Evolutionary conservation across 1,284 basidiomycete species (phyloP).

Genomic region (Malassezia arunalokei): DNA sequence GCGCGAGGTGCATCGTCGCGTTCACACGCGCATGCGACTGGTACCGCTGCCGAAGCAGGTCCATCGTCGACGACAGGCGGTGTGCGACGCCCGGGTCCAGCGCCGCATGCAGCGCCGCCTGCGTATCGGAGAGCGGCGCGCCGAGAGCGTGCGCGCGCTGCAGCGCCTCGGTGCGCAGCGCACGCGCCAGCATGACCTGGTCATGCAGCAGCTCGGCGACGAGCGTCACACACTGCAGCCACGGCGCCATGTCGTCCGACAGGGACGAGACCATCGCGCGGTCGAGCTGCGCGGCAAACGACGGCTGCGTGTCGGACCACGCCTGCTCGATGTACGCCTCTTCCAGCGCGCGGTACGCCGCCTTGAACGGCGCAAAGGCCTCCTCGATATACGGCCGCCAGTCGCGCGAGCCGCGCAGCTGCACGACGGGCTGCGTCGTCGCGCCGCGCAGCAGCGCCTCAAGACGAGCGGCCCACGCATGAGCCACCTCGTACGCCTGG

Average conservation of each 20-base stretch:
- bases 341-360: neutral
- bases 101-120: neutral
- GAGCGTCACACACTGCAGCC: neutral
- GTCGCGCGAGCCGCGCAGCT: neutral
- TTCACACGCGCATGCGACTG: slow-evolving; percentile 2
- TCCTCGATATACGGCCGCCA: neutral
- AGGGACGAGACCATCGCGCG: slow-evolving; percentile 5
- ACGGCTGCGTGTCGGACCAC: neutral
- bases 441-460: neutral
- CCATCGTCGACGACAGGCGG: slow-evolving; percentile 1
- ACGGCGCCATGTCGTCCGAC: neutral
- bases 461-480: neutral
- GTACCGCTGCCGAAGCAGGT: slow-evolving; percentile 2
- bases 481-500: neutral
- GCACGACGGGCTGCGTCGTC: neutral
- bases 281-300: slow-evolving; percentile 5
- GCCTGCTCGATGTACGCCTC: neutral
- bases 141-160: slow-evolving; percentile 1
- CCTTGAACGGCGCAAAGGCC: slow-evolving; percentile 5
- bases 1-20: neutral
- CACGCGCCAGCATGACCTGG: neutral
- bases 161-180: neutral
- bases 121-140: neutral
- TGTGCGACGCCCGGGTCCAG: neutral
- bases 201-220: neutral